Evolutionary conservation across 108 stramenopile genomes (phyloP).

Genomic region (Nitzschia palea): DNA sequence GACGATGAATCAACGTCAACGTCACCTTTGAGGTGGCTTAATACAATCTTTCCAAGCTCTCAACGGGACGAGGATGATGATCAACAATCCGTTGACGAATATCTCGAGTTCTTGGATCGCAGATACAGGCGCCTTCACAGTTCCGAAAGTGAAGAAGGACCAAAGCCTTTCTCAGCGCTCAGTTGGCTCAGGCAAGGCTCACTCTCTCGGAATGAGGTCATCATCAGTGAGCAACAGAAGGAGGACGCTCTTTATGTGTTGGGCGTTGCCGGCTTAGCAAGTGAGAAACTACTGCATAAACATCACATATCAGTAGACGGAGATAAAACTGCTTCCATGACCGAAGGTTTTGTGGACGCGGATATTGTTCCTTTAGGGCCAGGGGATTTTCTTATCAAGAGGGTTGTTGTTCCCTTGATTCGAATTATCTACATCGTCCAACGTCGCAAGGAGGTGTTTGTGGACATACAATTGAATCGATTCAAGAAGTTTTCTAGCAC

Average conservation of each 20-base stretch:
- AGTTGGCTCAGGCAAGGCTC: conserved; percentile 31
- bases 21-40: not conserved
- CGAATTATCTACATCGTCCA: conserved; percentile 19
- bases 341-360: not conserved
- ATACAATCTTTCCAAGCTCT: not conserved
- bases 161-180: conserved; percentile 26
- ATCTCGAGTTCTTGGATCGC: conserved; percentile 48
- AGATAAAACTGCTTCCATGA: not conserved
- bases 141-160: conserved; percentile 19
- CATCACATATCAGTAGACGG: conserved; percentile 15
- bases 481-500: not conserved
- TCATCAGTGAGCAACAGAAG: conserved; percentile 18
- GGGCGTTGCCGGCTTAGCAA: conserved; percentile 46
- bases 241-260: conserved; percentile 48
- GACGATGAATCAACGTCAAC: not conserved
- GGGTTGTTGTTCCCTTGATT: conserved; percentile 7
- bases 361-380: not conserved
- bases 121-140: conserved; percentile 43
- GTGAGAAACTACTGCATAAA: conserved; percentile 45
- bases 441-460: conserved; percentile 12
- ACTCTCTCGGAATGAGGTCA: not conserved
- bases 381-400: not conserved
- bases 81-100: conserved; percentile 46
- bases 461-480: not conserved
- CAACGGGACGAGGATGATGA: conserved; percentile 7